A percentile compares a stretch with the other conserved stretches of the same genome.
Conservation (phyloP, 495 filamentous ascomycete genomes). For the Haplographium delicatum region DNA sequence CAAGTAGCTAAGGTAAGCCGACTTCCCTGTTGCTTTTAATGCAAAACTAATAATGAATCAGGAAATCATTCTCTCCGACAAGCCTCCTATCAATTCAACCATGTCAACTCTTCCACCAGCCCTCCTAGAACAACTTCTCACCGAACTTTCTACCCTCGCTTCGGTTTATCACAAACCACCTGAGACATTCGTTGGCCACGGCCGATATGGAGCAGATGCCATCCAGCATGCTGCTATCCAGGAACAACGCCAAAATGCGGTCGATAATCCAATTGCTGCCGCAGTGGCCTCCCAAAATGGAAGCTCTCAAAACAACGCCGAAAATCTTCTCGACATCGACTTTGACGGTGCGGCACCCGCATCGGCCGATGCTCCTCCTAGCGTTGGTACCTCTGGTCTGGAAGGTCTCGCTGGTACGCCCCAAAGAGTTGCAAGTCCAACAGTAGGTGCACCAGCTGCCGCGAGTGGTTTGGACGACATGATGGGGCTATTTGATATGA, state of each 20-base stretch:
- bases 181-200: conserved; percentile 92
- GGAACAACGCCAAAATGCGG: conserved; percentile 85
- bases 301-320: conserved; percentile 62
- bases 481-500: conserved; percentile 71
- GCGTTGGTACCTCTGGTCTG: conserved; percentile 54
- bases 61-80: conserved; percentile 88
- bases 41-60: conserved; percentile 34
- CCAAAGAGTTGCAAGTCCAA: conserved; percentile 66
- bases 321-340: conserved; percentile 96
- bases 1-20: conserved; percentile 68
- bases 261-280: conserved; percentile 90
- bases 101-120: conserved; percentile 79
- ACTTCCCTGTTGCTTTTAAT: not conserved
- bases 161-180: conserved; percentile 99
- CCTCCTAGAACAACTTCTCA: conserved; percentile 80
- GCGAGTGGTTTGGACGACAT: conserved; percentile 80
- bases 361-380: conserved; percentile 66
- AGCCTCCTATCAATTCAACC: conserved; percentile 89
- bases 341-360: conserved; percentile 94
- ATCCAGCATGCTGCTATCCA: conserved; percentile 95
- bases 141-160: conserved; percentile 89
- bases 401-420: conserved; percentile 77
- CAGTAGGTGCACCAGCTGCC: conserved; percentile 32
- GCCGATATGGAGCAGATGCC: conserved; percentile 87
- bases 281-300: conserved; percentile 66